phyloP scores from a whole-genome alignment of 192 early-diverging fungal species.

The Podila horticola region DNA sequence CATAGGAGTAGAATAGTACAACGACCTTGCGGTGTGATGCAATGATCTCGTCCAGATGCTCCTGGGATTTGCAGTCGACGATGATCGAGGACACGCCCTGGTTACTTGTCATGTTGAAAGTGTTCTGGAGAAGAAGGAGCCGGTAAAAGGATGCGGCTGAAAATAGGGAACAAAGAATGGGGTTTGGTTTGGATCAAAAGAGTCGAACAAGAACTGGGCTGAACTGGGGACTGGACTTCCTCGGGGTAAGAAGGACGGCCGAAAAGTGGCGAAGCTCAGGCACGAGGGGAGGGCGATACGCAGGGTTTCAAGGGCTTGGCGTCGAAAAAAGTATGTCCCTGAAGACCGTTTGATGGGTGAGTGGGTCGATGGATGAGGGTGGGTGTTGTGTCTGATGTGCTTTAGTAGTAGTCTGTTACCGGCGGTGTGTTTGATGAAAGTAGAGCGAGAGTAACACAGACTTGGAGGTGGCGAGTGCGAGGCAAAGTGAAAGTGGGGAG shows the following conservation, averaged over 20 bases:
- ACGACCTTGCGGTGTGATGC: conserved; percentile 14
- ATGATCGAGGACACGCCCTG: conserved; percentile 31
- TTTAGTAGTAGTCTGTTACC: too few relatives aligned
- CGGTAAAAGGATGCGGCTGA: not conserved
- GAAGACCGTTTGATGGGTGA: too few relatives aligned
- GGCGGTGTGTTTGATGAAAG: too few relatives aligned
- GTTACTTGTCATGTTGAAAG: conserved; percentile 22
- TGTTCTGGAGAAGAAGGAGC: not conserved
- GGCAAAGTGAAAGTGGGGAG: too few relatives aligned
- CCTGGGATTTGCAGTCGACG: conserved; percentile 41
- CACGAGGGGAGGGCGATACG: too few relatives aligned
- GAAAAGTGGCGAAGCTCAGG: too few relatives aligned
- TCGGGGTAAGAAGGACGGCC: not conserved
- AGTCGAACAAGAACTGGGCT: not conserved
- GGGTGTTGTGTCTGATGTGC: too few relatives aligned
- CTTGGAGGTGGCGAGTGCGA: too few relatives aligned
- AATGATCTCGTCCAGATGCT: conserved; percentile 36
- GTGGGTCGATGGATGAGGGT: too few relatives aligned
- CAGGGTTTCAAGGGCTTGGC: too few relatives aligned
- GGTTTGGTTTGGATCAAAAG: not conserved
- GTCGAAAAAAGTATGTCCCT: too few relatives aligned
- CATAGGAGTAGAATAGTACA: conserved; percentile 47
- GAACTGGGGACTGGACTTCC: not conserved
- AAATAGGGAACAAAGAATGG: not conserved
- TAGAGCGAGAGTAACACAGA: too few relatives aligned